These are phyloP conservation scores for Chondrostereum purpureum DNA, from an alignment of 1,284 basidiomycete genomes.

Conservation along the genomic window DNA sequence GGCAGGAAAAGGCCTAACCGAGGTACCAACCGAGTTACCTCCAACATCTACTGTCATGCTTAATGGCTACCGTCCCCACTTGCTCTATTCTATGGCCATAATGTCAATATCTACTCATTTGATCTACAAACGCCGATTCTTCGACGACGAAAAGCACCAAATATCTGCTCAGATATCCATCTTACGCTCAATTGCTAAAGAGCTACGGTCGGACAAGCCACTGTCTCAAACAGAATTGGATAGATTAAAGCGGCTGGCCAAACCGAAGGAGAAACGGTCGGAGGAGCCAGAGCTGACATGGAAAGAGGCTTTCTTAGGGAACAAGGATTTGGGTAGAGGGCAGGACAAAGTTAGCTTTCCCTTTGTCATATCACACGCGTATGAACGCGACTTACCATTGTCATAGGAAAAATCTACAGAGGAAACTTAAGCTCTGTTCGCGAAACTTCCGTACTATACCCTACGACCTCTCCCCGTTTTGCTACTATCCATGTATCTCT, in stretches of 20 bases:
- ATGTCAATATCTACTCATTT: conserved; percentile 60
- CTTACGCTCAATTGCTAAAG: conserved; percentile 44
- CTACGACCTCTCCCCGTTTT: no score
- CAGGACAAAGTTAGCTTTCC: background rate
- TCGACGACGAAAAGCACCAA: conserved; percentile 42
- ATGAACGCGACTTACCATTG: no score
- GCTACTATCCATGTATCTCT: no score
- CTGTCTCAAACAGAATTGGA: conserved; percentile 42
- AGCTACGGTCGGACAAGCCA: conserved; percentile 36
- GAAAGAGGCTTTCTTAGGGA: conserved; percentile 17
- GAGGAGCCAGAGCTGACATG: conserved; percentile 12
- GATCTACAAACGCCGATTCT: conserved; percentile 39
- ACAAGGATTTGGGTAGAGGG: background rate
- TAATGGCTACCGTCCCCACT: conserved; percentile 31
- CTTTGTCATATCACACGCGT: no score
- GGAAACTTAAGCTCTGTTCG: no score
- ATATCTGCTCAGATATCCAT: conserved; percentile 51
- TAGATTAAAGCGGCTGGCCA: conserved; percentile 39
- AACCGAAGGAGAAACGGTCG: conserved; percentile 15
- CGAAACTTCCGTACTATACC: no score
- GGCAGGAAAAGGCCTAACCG: no score
- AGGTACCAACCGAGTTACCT: no score
- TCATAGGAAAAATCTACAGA: no score
- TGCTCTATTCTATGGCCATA: conserved; percentile 52
- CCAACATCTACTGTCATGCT: background rate